A percentile compares a stretch with the other conserved stretches of the same genome.
These are phyloP conservation scores for Tetradesmus lagerheimii DNA, from an alignment of 139 green algal species.

Conservation along the genomic window DNA sequence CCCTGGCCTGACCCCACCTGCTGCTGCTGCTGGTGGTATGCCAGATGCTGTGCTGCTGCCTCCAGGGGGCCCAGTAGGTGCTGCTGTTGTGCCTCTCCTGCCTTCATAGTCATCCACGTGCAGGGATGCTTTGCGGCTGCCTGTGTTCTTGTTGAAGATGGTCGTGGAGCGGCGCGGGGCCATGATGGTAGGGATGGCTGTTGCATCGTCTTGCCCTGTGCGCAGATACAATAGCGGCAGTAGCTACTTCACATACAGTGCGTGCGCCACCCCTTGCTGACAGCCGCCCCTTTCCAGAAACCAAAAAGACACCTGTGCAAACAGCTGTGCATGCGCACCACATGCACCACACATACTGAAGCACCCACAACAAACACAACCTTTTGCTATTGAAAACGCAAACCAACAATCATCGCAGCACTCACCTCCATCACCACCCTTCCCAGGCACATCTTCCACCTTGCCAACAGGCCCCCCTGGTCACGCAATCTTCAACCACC, in stretches of 20 bases:
- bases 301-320: neutral
- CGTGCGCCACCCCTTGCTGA: too few species aligned
- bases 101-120: constrained; percentile 28
- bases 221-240: too few species aligned
- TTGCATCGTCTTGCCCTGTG: neutral
- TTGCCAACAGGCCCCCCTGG: too few species aligned
- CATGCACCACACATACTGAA: neutral
- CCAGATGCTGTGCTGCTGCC: neutral
- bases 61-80: neutral
- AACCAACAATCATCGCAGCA: neutral
- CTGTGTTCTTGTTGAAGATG: neutral
- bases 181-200: neutral
- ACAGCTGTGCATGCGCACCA: too few species aligned
- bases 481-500: too few species aligned
- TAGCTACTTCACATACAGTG: too few species aligned
- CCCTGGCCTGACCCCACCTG: neutral
- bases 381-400: neutral
- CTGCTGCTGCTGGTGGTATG: neutral
- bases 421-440: neutral
- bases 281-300: too few species aligned
- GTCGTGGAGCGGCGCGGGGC: neutral
- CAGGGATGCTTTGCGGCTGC: constrained; percentile 31
- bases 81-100: neutral
- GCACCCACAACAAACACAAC: neutral
- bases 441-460: neutral